A percentile compares a stretch with the other conserved stretches of the same genome.
Evolutionary conservation across 2,329 filamentous ascomycete genomes (phyloP).

Genomic region (Penicillium palitans): DNA sequence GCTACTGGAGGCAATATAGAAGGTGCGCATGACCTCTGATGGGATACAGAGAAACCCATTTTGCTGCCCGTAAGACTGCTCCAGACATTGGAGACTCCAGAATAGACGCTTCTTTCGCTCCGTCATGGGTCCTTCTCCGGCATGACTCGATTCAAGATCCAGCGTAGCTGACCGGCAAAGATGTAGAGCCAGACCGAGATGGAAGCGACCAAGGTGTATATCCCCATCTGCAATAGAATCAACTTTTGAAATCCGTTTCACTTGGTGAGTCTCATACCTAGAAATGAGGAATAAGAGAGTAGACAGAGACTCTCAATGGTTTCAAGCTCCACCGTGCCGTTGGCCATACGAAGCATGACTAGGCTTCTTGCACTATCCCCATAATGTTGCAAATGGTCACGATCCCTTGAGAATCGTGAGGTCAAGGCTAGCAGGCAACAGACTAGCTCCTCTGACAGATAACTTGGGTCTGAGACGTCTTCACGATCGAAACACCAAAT

Average conservation of each 20-base stretch:
- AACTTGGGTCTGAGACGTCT: conserved; percentile 31
- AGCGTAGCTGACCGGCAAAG: conserved; percentile 54
- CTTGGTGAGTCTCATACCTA: conserved; percentile 39
- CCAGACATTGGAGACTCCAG: conserved; percentile 54
- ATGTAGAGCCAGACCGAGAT: conserved; percentile 53
- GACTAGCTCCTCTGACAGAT: conserved; percentile 35
- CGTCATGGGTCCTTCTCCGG: conserved; percentile 33
- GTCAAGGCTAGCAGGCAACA: conserved; percentile 39
- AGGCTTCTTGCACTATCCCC: conserved; percentile 39
- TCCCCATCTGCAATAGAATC: conserved; percentile 47
- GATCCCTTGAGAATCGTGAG: conserved; percentile 33
- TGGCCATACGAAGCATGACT: conserved; percentile 53
- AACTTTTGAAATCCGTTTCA: neutral
- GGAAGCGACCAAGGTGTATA: conserved; percentile 51
- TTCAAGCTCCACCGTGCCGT: conserved; percentile 51
- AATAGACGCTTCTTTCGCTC: conserved; percentile 54
- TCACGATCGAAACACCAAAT: conserved; percentile 41
- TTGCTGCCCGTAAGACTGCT: conserved; percentile 53
- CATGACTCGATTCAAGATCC: conserved; percentile 47
- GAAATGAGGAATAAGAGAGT: conserved; percentile 52
- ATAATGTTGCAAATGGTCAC: conserved; percentile 36
- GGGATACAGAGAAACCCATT: conserved; percentile 47
- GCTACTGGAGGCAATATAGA: conserved; percentile 28
- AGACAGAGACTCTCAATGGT: conserved; percentile 56
- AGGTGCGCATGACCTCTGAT: conserved; percentile 44